These are phyloP conservation scores for Casuarina equisetifolia DNA, from an alignment of 306 rosid genomes.

Conservation along the genomic window DNA sequence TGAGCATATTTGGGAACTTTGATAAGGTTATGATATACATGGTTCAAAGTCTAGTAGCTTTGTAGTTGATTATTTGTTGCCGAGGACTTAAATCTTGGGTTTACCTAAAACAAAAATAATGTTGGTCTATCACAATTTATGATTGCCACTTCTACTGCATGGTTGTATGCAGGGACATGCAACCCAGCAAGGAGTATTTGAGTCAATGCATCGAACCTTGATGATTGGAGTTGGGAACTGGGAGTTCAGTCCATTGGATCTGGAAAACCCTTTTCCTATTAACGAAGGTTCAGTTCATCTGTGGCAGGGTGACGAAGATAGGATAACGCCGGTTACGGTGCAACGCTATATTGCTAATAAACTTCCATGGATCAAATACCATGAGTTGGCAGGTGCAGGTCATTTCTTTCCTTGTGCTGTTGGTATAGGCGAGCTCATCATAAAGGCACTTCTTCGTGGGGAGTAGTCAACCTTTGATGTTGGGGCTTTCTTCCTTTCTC, in stretches of 20 bases:
- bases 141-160: too few species aligned
- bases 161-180: conserved; percentile 34
- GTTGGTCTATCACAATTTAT: too few species aligned
- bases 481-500: too few species aligned
- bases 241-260: conserved; percentile 57
- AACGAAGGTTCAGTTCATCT: conserved; percentile 50
- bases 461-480: too few species aligned
- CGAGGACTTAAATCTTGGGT: too few species aligned
- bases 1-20: too few species aligned
- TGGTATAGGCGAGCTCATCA: too few species aligned
- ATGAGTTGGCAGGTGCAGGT: conserved; percentile 65
- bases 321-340: conserved; percentile 33
- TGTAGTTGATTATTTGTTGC: too few species aligned
- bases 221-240: conserved; percentile 58
- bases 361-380: conserved; percentile 71
- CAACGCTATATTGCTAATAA: conserved; percentile 48
- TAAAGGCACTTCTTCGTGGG: too few species aligned
- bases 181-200: conserved; percentile 51
- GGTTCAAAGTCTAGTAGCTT: too few species aligned
- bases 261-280: conserved; percentile 51
- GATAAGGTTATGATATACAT: too few species aligned
- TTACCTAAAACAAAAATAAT: too few species aligned
- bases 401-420: conserved; percentile 40
- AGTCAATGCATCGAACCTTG: conserved; percentile 51
- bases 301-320: conserved; percentile 75